These are phyloP conservation scores for Naegleria fowleri DNA, from an alignment of 208 protist species.

Conservation along the genomic window DNA sequence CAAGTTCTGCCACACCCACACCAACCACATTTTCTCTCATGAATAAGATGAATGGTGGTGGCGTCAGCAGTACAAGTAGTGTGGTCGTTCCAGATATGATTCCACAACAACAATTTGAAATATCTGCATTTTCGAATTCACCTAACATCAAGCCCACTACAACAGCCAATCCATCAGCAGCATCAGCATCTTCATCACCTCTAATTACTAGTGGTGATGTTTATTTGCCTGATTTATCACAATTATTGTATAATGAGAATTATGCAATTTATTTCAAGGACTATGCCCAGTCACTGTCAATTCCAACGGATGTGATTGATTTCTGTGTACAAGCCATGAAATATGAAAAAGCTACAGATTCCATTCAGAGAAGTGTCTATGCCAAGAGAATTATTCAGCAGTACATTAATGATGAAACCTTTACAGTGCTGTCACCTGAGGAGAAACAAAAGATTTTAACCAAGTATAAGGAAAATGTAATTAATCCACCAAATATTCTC, in stretches of 20 bases:
- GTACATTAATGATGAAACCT: not conserved
- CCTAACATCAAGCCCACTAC: not conserved
- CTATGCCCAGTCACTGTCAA: not conserved
- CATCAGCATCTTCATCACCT: not conserved
- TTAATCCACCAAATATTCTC: not conserved
- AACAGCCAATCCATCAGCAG: not conserved
- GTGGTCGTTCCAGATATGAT: not conserved
- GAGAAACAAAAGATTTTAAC: not conserved
- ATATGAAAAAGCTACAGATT: not conserved
- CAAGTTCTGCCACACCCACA: too few relatives aligned
- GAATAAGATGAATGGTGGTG: too few relatives aligned
- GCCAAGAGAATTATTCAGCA: not conserved
- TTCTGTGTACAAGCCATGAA: not conserved
- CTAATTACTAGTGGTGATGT: too few relatives aligned
- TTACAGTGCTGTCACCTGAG: not conserved
- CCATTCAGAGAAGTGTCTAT: not conserved
- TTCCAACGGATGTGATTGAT: not conserved
- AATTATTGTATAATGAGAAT: not conserved
- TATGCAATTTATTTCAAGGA: not conserved
- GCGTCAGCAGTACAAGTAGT: too few relatives aligned
- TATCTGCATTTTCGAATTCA: not conserved
- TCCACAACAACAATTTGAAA: not conserved
- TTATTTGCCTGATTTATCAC: not conserved
- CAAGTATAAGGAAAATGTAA: not conserved
- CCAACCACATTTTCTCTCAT: too few relatives aligned